Conservation (phyloP, 2,329 filamentous ascomycete species). For the Scopulariopsis brevicaulis region DNA sequence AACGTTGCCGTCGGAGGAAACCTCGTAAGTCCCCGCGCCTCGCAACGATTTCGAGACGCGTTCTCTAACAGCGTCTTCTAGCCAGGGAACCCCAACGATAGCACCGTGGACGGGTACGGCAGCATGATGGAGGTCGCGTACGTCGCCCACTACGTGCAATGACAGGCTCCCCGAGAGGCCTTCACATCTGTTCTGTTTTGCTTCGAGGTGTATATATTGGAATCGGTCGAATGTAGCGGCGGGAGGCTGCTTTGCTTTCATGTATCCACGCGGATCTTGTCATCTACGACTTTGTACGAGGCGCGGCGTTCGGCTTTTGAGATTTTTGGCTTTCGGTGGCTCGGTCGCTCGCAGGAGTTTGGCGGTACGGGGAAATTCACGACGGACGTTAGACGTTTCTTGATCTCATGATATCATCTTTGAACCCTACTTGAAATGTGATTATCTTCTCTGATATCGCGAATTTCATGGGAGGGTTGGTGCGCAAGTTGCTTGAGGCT, state of each 20-base stretch:
- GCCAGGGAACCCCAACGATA: slow-evolving; percentile 35
- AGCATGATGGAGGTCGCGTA: slow-evolving; percentile 14
- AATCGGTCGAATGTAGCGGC: background rate
- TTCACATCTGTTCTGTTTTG: background rate
- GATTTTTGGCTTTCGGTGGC: background rate
- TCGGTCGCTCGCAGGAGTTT: background rate
- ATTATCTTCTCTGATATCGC: background rate
- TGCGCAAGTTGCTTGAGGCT: background rate
- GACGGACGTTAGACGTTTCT: background rate
- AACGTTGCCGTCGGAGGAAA: slow-evolving; percentile 44
- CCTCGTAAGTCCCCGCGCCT: slow-evolving; percentile 26
- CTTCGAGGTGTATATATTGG: slow-evolving; percentile 2
- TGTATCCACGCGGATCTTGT: background rate
- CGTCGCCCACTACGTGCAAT: slow-evolving; percentile 11
- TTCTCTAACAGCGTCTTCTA: slow-evolving; percentile 11
- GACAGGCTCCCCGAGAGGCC: slow-evolving; percentile 1
- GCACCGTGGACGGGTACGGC: slow-evolving; percentile 28
- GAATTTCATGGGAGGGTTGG: background rate
- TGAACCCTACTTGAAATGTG: background rate
- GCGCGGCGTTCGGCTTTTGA: background rate
- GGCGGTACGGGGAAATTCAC: background rate
- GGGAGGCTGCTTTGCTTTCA: background rate
- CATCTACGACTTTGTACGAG: background rate
- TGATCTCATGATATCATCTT: background rate
- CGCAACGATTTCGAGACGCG: background rate